Conservation (phyloP, 1,139 yeast species). For the Geotrichum klebahnii region DNA sequence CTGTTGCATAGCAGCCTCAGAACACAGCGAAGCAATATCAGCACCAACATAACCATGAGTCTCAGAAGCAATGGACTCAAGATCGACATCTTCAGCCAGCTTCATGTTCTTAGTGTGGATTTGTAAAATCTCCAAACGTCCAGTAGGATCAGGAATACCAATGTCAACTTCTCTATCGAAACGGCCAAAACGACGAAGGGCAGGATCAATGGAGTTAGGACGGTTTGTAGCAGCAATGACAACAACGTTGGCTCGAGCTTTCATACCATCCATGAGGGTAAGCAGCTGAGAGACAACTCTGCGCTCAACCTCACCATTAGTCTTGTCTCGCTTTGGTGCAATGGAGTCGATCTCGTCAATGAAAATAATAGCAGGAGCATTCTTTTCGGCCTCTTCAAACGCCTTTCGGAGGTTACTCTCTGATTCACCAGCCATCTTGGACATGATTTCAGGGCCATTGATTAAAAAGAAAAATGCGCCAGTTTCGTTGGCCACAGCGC, state of each 20-base stretch:
- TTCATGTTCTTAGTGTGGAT: slow-evolving; percentile 97
- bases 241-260: slow-evolving; percentile 93
- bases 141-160: slow-evolving; percentile 98
- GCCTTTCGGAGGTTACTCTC: slow-evolving; percentile 97
- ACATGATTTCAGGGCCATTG: slow-evolving; percentile 99
- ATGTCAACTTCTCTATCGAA: slow-evolving; percentile 98
- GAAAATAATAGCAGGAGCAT: slow-evolving; percentile 94
- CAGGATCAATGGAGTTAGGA: slow-evolving; percentile 98
- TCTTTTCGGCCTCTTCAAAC: slow-evolving; percentile 97
- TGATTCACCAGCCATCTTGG: slow-evolving; percentile 99
- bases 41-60: slow-evolving; percentile 99
- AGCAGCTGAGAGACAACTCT: slow-evolving; percentile 96
- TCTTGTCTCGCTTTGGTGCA: slow-evolving; percentile 99
- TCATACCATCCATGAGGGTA: slow-evolving; percentile 99
- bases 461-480: slow-evolving; percentile 97
- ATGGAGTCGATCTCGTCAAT: slow-evolving; percentile 98
- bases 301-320: slow-evolving; percentile 97
- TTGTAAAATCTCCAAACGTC: slow-evolving; percentile 92
- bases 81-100: slow-evolving; percentile 88
- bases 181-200: slow-evolving; percentile 96
- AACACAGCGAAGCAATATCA: slow-evolving; percentile 86
- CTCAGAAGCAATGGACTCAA: slow-evolving; percentile 83
- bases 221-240: slow-evolving; percentile 95
- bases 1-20: slow-evolving; percentile 98
- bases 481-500: slow-evolving; percentile 98